phyloP scores from a whole-genome alignment of 805 yeast genomes.

The Clavispora asparagi region DNA sequence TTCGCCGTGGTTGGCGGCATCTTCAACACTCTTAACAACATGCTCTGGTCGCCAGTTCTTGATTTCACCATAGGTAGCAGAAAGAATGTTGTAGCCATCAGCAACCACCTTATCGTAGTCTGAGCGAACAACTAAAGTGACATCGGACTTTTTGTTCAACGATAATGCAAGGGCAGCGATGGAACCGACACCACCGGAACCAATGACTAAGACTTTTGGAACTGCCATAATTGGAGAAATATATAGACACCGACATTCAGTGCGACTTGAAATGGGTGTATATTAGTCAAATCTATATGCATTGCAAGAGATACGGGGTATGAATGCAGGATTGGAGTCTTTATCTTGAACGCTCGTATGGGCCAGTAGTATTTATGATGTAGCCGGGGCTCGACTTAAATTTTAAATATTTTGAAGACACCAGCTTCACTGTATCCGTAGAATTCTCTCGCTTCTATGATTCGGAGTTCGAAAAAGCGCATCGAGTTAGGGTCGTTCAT shows the following conservation, averaged over 20 bases:
- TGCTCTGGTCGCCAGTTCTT: conserved; percentile 13
- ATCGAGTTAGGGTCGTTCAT: conserved; percentile 55
- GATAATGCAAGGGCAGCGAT: conserved; percentile 13
- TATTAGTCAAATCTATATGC: background rate
- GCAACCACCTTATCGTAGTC: conserved; percentile 10
- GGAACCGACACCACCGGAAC: conserved; percentile 17
- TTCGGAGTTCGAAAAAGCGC: conserved; percentile 68
- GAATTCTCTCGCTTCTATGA: conserved; percentile 53
- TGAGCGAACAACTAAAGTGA: conserved; percentile 15
- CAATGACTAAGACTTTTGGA: conserved; percentile 14
- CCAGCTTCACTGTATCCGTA: conserved; percentile 24
- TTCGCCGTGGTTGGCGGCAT: conserved; percentile 11
- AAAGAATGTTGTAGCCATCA: conserved; percentile 11
- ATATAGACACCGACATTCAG: background rate
- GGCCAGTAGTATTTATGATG: too few species aligned
- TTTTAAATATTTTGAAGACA: conserved; percentile 1
- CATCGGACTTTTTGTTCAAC: conserved; percentile 8
- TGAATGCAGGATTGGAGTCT: background rate
- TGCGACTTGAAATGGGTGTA: background rate
- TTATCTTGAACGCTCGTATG: too few species aligned
- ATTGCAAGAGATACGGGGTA: background rate
- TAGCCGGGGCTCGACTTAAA: background rate
- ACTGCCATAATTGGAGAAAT: background rate
- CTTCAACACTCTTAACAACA: conserved; percentile 7
- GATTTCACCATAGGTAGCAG: conserved; percentile 12